Conservation (phyloP, 1,284 basidiomycete species). For the Vanrija sp. region DNA sequence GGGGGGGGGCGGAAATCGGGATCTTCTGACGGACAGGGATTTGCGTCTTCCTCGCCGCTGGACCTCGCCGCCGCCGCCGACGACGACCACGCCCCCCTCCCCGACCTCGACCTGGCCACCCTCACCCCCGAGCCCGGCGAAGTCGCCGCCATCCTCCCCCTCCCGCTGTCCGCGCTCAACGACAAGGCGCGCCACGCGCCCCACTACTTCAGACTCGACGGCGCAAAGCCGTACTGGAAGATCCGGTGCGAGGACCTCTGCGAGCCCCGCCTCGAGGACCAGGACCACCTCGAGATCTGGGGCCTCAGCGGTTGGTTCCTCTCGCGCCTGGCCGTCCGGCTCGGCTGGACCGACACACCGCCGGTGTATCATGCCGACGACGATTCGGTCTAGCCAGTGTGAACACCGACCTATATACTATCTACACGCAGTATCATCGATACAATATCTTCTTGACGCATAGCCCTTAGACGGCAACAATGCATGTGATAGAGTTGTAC, state of each 20-base stretch:
- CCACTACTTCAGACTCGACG: conserved; percentile 38
- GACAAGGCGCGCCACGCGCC: conserved; percentile 16
- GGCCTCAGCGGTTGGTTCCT: conserved; percentile 46
- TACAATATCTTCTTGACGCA: no score
- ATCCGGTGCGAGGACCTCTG: conserved; percentile 26
- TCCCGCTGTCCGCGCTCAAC: conserved; percentile 28
- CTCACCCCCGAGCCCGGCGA: conserved; percentile 31
- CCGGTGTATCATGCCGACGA: background rate
- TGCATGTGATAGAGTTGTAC: no score
- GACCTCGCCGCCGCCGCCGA: conserved; percentile 1
- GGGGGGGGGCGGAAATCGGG: background rate
- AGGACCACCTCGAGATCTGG: conserved; percentile 36
- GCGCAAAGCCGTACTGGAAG: conserved; percentile 36
- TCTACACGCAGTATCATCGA: no score
- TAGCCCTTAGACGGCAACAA: no score
- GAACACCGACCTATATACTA: no score
- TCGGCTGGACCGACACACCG: conserved; percentile 33
- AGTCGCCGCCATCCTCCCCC: conserved; percentile 34
- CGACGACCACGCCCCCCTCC: conserved; percentile 11
- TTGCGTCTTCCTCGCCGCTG: conserved; percentile 16
- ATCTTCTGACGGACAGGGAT: background rate
- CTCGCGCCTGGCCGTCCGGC: conserved; percentile 17
- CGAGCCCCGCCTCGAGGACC: conserved; percentile 6
- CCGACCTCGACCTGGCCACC: conserved; percentile 22
- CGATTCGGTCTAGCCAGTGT: no score